These are phyloP conservation scores for Vaccinium myrtillus DNA, from an alignment of 148 eudicot genomes.

Conservation along the genomic window DNA sequence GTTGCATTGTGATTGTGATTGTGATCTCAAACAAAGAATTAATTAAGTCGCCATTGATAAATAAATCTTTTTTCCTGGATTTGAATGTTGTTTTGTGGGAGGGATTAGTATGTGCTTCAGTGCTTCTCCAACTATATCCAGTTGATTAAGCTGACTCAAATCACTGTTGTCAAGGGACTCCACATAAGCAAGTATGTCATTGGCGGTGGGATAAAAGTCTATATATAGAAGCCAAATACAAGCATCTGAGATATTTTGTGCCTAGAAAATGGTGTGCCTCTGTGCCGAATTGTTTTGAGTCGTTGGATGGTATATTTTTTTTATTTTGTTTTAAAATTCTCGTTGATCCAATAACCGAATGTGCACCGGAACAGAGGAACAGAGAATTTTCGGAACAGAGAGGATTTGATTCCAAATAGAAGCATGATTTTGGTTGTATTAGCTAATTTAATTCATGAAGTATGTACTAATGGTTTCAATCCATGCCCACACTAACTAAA, in stretches of 20 bases:
- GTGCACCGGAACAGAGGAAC: no score
- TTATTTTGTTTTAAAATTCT: no score
- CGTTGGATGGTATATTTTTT: no score
- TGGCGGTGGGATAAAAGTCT: background rate
- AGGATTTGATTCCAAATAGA: background rate
- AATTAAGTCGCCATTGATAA: background rate
- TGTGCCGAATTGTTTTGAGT: no score
- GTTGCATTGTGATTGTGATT: background rate
- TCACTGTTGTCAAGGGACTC: constrained; percentile 6
- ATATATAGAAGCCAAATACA: background rate
- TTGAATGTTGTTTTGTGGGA: background rate
- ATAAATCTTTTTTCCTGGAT: background rate
- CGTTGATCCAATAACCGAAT: no score
- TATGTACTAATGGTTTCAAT: background rate
- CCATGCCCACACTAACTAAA: background rate
- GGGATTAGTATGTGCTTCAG: background rate
- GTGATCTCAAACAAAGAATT: background rate
- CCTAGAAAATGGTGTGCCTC: no score
- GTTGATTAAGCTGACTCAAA: background rate
- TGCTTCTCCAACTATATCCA: background rate
- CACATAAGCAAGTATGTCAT: background rate
- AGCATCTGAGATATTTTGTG: no score
- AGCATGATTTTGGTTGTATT: constrained; percentile 10
- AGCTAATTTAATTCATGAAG: background rate
- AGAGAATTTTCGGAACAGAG: no score